Base-by-base conservation (phyloP, 2,329 filamentous ascomycete genomes). In the Fusarium algeriense region DNA sequence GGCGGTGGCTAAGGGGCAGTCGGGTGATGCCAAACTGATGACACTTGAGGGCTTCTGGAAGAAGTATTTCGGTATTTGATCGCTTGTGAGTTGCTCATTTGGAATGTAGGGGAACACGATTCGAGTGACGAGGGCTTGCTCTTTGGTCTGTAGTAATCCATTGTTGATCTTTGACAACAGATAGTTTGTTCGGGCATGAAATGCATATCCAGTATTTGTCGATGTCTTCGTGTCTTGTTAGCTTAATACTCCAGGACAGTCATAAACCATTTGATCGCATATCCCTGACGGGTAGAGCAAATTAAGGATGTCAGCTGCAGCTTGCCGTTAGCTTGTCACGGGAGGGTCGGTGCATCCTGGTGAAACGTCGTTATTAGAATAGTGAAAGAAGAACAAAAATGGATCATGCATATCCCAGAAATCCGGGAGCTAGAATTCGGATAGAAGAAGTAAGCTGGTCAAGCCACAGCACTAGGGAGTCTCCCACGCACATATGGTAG, bases 11-110 rank as follows among this genome's bases (percentile, higher is more conserved):
- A 77, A 75, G 65, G 76, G 76, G 2, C 55, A 68, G 58, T 38
- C 68, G 6, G 73, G 69, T 0, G 71, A 69, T 12, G 59, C 62
- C 7, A 66, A 74, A 45, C 37, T 80, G 58, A 72, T 65, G 56
- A 77, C 76, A 9, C 48, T 76, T 10, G 75, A 73, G 57, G 37
- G 48, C 17, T 80, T 78, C 54, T 63, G 75, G 54, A 34, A 60
- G 55, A 75, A 75, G 45, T 67, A 76, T 40, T 74, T 78, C 53
- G 38, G 67, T 41, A 41, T 58, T 34, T 78, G 30, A 64, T 17
- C 6, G 19, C n/a, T 6, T 6, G 9, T 2, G 28, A n/a, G 7
- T 26, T 15, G 26, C 14, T 11, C 15, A 13, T 15, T 15, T 14
- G 8, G 11, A 10, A 10, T 19, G 9, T 1, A 34, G 7, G 20